phyloP scores from a whole-genome alignment of 495 filamentous ascomycete species.

The Chaetomidium leptoderma region DNA sequence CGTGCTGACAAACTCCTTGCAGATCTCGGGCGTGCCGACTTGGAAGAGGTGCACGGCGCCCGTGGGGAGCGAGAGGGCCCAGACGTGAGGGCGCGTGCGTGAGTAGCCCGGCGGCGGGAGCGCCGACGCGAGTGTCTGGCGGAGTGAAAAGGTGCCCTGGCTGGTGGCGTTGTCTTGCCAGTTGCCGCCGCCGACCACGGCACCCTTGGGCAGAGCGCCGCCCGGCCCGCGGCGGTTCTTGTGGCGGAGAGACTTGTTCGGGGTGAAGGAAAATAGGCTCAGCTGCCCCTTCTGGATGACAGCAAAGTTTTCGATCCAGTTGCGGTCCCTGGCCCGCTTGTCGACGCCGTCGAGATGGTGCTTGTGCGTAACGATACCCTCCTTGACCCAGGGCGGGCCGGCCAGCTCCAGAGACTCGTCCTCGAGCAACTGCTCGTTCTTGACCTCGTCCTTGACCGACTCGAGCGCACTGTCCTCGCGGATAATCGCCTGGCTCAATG shows the following conservation, averaged over 20 bases:
- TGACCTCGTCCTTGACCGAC: constrained; percentile 46
- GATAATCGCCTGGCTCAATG: constrained; percentile 92
- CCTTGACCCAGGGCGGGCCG: constrained; percentile 95
- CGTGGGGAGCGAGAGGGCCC: constrained; percentile 87
- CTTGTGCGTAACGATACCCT: constrained; percentile 93
- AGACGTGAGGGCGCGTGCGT: constrained; percentile 84
- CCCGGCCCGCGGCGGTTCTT: constrained; percentile 51
- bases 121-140: constrained; percentile 86
- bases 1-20: constrained; percentile 86
- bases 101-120: constrained; percentile 91
- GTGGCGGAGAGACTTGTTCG: constrained; percentile 66
- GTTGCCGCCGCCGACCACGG: constrained; percentile 86
- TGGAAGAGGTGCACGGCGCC: constrained; percentile 97
- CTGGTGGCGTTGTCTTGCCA: constrained; percentile 94
- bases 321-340: constrained; percentile 86
- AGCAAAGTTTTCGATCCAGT: constrained; percentile 95
- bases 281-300: constrained; percentile 96
- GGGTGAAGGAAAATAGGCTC: constrained; percentile 88
- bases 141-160: constrained; percentile 78
- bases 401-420: constrained; percentile 86
- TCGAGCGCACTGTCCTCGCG: constrained; percentile 70
- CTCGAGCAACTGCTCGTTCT: constrained; percentile 69
- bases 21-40: constrained; percentile 91
- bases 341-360: constrained; percentile 87
- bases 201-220: constrained; percentile 45